These are phyloP conservation scores for Metarhizium album DNA, from an alignment of 2,329 filamentous ascomycete species.

Conservation along the genomic window DNA sequence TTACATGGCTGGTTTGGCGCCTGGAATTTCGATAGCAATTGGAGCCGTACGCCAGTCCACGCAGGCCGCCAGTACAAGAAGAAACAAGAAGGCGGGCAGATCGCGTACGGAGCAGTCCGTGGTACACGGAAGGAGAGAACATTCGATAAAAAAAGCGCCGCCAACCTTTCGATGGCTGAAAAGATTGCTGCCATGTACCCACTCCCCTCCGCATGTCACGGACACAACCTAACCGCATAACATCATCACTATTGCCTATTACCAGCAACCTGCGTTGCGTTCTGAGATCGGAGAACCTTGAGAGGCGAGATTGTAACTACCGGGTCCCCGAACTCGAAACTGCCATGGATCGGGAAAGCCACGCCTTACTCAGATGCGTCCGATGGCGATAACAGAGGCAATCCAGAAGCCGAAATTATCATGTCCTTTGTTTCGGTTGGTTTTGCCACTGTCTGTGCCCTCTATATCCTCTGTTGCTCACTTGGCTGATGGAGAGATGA, in stretches of 20 bases:
- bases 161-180: background rate
- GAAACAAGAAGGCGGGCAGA: background rate
- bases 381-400: background rate
- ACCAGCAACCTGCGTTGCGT: background rate
- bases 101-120: background rate
- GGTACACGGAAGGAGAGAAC: background rate
- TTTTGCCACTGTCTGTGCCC: too few relatives aligned
- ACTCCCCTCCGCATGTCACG: conserved; percentile 1
- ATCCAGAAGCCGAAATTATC: too few relatives aligned
- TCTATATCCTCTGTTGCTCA: background rate
- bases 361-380: background rate
- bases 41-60: background rate
- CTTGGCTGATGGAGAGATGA: background rate
- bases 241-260: too few relatives aligned
- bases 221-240: conserved; percentile 8
- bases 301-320: conserved; percentile 1
- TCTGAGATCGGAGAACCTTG: conserved; percentile 5
- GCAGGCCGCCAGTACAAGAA: background rate
- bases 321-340: conserved; percentile 1
- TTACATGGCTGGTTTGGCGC: background rate
- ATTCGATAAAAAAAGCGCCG: too few relatives aligned
- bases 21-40: background rate
- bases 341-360: background rate
- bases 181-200: conserved; percentile 5
- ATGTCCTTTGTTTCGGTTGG: background rate